phyloP scores from a whole-genome alignment of 768 basidiomycete species.

The Suillus clintonianus region DNA sequence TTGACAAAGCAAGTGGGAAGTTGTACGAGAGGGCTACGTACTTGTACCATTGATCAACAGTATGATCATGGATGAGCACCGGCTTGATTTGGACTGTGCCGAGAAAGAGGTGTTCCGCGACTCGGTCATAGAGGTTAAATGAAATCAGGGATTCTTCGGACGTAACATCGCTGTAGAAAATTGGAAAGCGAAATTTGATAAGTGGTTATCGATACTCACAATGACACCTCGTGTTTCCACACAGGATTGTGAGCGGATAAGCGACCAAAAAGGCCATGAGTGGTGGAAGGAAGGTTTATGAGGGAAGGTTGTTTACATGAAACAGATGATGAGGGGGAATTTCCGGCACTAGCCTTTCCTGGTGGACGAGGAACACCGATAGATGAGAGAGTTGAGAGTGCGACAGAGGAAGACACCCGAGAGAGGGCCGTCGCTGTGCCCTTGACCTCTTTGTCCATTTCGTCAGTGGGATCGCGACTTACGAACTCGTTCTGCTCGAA shows the following conservation, averaged over 20 bases:
- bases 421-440: conserved; percentile 66
- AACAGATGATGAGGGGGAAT: conserved; percentile 45
- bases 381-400: conserved; percentile 66
- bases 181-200: conserved; percentile 19
- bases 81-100: conserved; percentile 93
- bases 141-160: conserved; percentile 81
- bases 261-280: conserved; percentile 59
- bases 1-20: conserved; percentile 13
- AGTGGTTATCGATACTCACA: conserved; percentile 59
- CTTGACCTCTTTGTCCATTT: conserved; percentile 86
- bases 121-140: conserved; percentile 90
- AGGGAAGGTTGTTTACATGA: conserved; percentile 37
- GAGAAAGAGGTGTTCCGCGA: conserved; percentile 83
- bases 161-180: conserved; percentile 80
- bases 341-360: conserved; percentile 43
- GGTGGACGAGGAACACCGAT: conserved; percentile 52
- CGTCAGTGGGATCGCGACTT: conserved; percentile 83
- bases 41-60: conserved; percentile 98
- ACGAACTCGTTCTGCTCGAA: conserved; percentile 99
- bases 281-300: conserved; percentile 21
- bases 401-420: conserved; percentile 60
- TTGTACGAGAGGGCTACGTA: conserved; percentile 44
- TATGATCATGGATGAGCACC: conserved; percentile 86
- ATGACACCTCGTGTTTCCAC: conserved; percentile 99
- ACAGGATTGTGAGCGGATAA: conserved; percentile 85